phyloP scores from a whole-genome alignment of 352 stramenopile genomes.

The Phytophthora uliginosa region DNA sequence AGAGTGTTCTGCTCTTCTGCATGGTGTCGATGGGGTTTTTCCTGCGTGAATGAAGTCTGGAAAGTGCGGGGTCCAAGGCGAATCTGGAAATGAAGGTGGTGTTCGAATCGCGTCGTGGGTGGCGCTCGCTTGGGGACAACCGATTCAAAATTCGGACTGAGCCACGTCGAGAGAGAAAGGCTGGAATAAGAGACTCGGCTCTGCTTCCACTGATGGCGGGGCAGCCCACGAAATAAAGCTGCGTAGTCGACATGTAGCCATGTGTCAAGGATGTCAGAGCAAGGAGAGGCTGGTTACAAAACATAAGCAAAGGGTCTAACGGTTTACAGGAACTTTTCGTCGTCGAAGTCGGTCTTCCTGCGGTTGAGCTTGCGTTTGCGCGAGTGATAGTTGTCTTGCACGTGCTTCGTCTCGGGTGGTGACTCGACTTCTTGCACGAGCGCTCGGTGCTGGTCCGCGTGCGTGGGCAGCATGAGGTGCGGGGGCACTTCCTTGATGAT shows the following conservation, averaged over 20 bases:
- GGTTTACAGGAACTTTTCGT: conserved; percentile 51
- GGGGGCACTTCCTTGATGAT: conserved; percentile 66
- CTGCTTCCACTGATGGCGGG: conserved; percentile 12
- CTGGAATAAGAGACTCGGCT: conserved; percentile 33
- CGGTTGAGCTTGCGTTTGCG: conserved; percentile 43
- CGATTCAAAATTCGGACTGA: conserved; percentile 2
- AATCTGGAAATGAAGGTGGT: conserved; percentile 27
- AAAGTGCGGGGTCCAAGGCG: conserved; percentile 15
- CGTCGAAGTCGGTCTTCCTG: conserved; percentile 34
- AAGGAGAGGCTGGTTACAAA: conserved; percentile 18
- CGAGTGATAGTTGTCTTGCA: conserved; percentile 43
- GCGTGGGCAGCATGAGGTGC: conserved; percentile 68
- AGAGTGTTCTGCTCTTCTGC: conserved; percentile 10
- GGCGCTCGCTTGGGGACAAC: conserved; percentile 11
- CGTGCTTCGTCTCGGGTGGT: conserved; percentile 16
- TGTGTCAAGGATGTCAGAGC: conserved; percentile 7
- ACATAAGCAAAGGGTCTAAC: conserved; percentile 35
- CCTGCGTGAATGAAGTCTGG: conserved; percentile 3
- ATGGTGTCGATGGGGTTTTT: not conserved
- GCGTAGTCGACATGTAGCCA: not conserved
- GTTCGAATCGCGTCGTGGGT: conserved; percentile 28
- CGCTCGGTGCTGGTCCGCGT: conserved; percentile 34
- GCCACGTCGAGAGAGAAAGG: conserved; percentile 23
- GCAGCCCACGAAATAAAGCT: conserved; percentile 4
- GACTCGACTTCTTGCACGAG: conserved; percentile 29